Evolutionary conservation across 257 asterid genomes (phyloP).

Genomic region (Salvia rosmarinus): DNA sequence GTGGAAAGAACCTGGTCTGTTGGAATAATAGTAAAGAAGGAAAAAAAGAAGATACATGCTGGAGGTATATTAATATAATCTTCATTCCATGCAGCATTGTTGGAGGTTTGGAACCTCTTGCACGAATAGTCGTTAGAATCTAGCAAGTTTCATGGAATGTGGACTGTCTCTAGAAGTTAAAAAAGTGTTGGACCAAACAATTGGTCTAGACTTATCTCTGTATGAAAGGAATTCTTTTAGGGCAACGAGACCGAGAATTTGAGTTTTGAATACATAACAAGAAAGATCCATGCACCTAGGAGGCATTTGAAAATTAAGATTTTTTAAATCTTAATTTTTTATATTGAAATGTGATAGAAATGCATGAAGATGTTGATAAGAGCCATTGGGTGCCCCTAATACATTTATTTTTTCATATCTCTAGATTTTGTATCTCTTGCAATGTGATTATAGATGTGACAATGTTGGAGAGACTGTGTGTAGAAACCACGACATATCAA

Average conservation of each 20-base stretch:
- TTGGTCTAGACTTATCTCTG: background rate
- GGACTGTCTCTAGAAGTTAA: background rate
- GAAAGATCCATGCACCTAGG: background rate
- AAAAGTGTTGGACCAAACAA: background rate
- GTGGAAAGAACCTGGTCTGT: background rate
- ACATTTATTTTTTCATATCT: background rate
- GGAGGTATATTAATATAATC: background rate
- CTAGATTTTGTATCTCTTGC: constrained; percentile 2
- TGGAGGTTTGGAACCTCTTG: background rate
- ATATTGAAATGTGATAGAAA: constrained; percentile 3
- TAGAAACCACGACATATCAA: background rate
- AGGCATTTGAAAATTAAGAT: background rate
- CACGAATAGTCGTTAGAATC: background rate
- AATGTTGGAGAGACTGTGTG: background rate
- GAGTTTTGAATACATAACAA: background rate
- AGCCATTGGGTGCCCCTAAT: background rate
- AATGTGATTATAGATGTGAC: constrained; percentile 11
- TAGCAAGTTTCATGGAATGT: background rate
- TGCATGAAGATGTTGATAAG: constrained; percentile 22
- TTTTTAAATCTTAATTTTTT: background rate
- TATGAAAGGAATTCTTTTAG: background rate
- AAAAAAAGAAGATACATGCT: background rate
- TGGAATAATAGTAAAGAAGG: background rate
- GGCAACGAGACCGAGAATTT: background rate
- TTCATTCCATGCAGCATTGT: constrained; percentile 2